These are phyloP conservation scores for Aspergillus bertholletiae DNA, from an alignment of 495 filamentous ascomycete species.

Conservation along the genomic window DNA sequence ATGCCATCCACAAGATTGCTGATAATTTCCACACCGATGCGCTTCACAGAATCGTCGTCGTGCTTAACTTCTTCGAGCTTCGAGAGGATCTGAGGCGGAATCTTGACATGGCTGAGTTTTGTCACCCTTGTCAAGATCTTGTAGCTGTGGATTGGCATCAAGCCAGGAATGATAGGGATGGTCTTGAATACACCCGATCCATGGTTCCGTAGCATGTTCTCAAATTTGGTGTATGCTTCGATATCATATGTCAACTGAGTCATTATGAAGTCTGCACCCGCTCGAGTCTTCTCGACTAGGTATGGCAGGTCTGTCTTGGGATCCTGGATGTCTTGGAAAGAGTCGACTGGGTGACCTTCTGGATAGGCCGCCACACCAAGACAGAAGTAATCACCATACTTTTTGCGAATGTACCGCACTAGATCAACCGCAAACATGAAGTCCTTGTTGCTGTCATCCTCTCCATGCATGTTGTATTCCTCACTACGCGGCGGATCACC, in stretches of 20 bases:
- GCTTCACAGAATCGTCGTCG: constrained; percentile 87
- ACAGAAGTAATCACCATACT: constrained; percentile 93
- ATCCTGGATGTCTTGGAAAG: constrained; percentile 74
- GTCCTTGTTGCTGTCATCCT: constrained; percentile 67
- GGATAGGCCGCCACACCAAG: constrained; percentile 93
- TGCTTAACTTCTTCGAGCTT: constrained; percentile 76
- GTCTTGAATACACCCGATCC: constrained; percentile 81
- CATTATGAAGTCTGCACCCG: constrained; percentile 97
- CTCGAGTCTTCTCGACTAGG: constrained; percentile 83
- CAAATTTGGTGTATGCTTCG: constrained; percentile 74
- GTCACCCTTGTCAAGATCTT: constrained; percentile 91
- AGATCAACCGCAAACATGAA: constrained; percentile 90
- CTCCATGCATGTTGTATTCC: constrained; percentile 71
- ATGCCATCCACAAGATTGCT: constrained; percentile 49
- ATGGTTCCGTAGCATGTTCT: constrained; percentile 73
- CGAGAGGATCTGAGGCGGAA: constrained; percentile 66
- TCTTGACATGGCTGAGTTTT: constrained; percentile 86
- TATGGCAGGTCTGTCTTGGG: constrained; percentile 80
- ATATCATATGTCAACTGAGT: constrained; percentile 97
- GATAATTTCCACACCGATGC: constrained; percentile 50
- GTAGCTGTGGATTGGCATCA: constrained; percentile 98
- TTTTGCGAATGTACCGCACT: constrained; percentile 80
- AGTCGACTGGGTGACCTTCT: constrained; percentile 92
- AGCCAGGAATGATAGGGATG: constrained; percentile 86
- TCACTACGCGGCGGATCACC: constrained; percentile 90